These are phyloP conservation scores for Termitomyces sp. DNA, from an alignment of 768 basidiomycete species.

Conservation along the genomic window DNA sequence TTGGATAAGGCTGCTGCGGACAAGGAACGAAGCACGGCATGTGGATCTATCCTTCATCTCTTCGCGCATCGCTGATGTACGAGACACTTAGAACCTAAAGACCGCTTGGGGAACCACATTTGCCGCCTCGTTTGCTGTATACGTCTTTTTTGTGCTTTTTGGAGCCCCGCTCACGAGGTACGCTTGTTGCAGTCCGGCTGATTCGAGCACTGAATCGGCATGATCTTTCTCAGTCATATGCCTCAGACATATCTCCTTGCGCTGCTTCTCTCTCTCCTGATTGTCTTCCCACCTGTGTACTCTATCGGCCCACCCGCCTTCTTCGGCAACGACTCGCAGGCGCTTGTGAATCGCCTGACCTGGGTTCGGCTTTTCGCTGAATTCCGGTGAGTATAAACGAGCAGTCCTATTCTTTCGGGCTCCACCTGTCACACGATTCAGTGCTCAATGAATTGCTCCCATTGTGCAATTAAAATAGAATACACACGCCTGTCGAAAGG, in stretches of 20 bases:
- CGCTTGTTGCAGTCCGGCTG: conserved; percentile 16
- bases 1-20: conserved; percentile 40
- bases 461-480: conserved; percentile 27
- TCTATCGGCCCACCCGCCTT: conserved; percentile 61
- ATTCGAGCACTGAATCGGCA: conserved; percentile 7
- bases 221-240: conserved; percentile 36
- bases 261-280: conserved; percentile 63
- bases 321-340: conserved; percentile 28
- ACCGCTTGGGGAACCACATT: conserved; percentile 55
- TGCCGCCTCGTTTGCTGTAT: conserved; percentile 41
- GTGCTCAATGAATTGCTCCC: neutral
- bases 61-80: neutral
- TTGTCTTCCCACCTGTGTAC: conserved; percentile 66
- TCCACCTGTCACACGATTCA: neutral
- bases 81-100: conserved; percentile 40
- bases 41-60: conserved; percentile 16
- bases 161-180: conserved; percentile 72
- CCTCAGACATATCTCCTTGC: conserved; percentile 67
- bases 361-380: conserved; percentile 85
- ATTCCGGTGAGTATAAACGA: conserved; percentile 57
- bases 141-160: conserved; percentile 57
- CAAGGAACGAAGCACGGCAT: conserved; percentile 34
- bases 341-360: conserved; percentile 54
- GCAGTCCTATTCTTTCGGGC: conserved; percentile 4
- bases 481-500: conserved; percentile 67